Evolutionary conservation across 306 rosid species (phyloP).

Genomic region (Pyrus betulifolia): DNA sequence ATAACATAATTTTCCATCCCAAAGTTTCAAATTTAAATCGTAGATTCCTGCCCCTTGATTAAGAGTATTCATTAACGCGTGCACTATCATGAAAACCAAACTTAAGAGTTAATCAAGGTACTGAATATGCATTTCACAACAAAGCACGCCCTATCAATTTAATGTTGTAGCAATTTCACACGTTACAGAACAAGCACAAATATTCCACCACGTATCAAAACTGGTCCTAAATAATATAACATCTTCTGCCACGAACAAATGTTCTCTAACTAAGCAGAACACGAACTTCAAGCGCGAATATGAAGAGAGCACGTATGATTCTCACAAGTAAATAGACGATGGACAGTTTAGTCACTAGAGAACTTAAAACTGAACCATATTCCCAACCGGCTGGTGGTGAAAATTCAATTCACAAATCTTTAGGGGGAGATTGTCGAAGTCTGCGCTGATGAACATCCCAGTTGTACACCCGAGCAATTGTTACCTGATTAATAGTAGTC

Average conservation of each 20-base stretch:
- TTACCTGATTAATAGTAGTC: constrained; percentile 49
- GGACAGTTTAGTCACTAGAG: background rate
- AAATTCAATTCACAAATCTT: constrained; percentile 27
- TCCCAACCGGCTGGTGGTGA: constrained; percentile 19
- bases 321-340: background rate
- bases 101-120: background rate
- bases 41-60: background rate
- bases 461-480: constrained; percentile 84
- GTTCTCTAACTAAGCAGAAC: background rate
- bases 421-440: constrained; percentile 37
- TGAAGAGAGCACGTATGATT: background rate
- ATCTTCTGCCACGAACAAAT: background rate
- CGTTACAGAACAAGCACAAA: constrained; percentile 13
- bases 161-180: constrained; percentile 6
- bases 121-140: constrained; percentile 14
- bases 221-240: constrained; percentile 19
- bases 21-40: constrained; percentile 16
- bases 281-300: background rate
- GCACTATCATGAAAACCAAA: constrained; percentile 2
- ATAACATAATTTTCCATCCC: background rate
- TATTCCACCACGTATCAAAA: constrained; percentile 25
- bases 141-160: constrained; percentile 10
- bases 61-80: background rate
- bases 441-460: constrained; percentile 93
- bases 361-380: constrained; percentile 19